Evolutionary conservation across 352 stramenopile genomes (phyloP).

Genomic region (Peronospora tabacina): DNA sequence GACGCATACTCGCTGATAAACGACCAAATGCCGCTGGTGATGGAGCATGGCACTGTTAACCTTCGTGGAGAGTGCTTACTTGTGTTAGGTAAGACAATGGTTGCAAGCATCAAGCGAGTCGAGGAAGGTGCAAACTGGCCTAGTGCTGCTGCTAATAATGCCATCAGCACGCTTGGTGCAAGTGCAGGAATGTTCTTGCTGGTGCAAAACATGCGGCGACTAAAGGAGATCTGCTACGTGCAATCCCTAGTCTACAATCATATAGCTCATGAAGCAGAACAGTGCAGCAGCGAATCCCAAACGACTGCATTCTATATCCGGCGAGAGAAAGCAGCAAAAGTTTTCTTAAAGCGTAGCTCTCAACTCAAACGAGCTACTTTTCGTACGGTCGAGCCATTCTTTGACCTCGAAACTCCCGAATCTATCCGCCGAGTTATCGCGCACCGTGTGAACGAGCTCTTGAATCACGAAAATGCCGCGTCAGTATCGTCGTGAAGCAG

Average conservation of each 20-base stretch:
- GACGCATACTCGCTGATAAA: conserved; percentile 43
- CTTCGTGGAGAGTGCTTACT: conserved; percentile 51
- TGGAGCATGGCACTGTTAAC: conserved; percentile 52
- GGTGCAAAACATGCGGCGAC: conserved; percentile 28
- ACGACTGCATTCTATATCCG: conserved; percentile 6
- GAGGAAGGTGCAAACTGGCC: conserved; percentile 15
- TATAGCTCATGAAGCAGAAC: conserved; percentile 18
- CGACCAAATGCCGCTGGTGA: conserved; percentile 56
- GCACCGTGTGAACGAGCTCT: conserved; percentile 20
- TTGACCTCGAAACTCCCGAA: conserved; percentile 27
- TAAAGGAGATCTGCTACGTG: conserved; percentile 41
- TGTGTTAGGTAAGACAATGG: conserved; percentile 43
- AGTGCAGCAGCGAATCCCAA: conserved; percentile 9
- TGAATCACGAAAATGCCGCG: not conserved
- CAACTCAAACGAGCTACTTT: conserved; percentile 26
- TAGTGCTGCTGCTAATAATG: conserved; percentile 5
- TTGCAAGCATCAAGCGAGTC: conserved; percentile 29
- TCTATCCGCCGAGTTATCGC: conserved; percentile 23
- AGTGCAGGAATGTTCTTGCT: conserved; percentile 30
- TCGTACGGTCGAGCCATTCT: conserved; percentile 26
- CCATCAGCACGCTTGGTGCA: conserved; percentile 23
- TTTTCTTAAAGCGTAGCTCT: conserved; percentile 27
- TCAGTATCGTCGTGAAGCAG: conserved; percentile 20
- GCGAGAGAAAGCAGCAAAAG: conserved; percentile 22
- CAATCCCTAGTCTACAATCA: conserved; percentile 38